Evolutionary conservation across 2,329 filamentous ascomycete species (phyloP), one percentile per base, ranked within the genome.

Genomic region (Phyllosticta paracitricarpa): DNA sequence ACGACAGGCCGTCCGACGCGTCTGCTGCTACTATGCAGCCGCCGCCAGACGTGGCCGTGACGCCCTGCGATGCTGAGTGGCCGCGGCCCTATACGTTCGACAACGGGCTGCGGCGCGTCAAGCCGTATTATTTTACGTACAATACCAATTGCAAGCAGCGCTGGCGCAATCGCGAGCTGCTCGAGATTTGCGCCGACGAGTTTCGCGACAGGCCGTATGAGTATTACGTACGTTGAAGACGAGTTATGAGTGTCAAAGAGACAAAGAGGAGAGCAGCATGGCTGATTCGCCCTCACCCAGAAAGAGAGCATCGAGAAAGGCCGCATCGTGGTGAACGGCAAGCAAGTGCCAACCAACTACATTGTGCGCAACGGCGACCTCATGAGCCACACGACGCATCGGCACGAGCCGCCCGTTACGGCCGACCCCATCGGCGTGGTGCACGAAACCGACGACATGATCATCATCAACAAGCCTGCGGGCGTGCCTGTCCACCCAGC

Each of bases 381-480:
- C 61, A 87, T 99, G 60, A 93, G 89, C 10, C 94, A 99, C 75
- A 97, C 91, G 3, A 82, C 96, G 63, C 94, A 99, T 74, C 88
- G 94, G 14, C 94, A 99, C 73, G 94, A 99, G 75, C 94, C 94
- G 1, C 94, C 94, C 0, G 91, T 97, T 33, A 92, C 90, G 1
- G 86, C 85, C 17, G 84, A 89, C 52, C 84, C 89, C 0, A 87
- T 99, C 57, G 84, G 83, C 17, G 82, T 97, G 54, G 85, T 99
- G 51, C 89, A 96, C 74, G 94, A 99, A 74, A 91, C 96, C 67
- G 84, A 95, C 54, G 88, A 92, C 66, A 87, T 99, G 79, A 88
- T 99, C 63, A 92, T 97, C 64, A 96, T 99, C 72, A 91, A 97
- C 77, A 99, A 99, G 75, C 94, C 94, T 0, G 88, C 93, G 0